Base-by-base conservation (phyloP, 768 basidiomycete species). In the Mycena galopus region DNA sequence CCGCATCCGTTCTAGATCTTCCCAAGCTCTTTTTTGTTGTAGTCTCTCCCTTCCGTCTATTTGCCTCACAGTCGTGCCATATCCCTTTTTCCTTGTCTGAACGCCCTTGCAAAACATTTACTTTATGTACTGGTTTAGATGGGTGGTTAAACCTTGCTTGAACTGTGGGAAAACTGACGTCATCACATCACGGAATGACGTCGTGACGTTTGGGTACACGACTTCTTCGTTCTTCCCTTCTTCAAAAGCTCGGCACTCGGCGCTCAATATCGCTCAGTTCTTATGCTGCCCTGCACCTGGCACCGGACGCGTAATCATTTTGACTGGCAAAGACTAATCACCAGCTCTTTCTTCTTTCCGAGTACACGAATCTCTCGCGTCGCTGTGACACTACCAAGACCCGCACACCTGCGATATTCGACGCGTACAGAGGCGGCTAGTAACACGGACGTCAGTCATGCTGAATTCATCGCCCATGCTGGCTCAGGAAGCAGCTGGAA, bases 391-490 rank as follows among this genome's bases (percentile, higher is more conserved):
- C 44, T 44, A 56, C 29, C 44, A 27, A 25, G 39, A 44, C 29
- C 32, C 10, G 19, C 25, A 16, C 30, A 35, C 23, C n/a, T 19
- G 29, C 67, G 39, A 63, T 70, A 64, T 30, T 58, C 69, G 16
- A 65, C 70, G 58, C 70, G 57, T 32, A 42, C 70, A 29, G 70
- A 71, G 47, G 16, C 35, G 25, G 33, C 69, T 17, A 67, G 57
- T 44, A 72, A 72, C 39, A 67, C 71, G n/a, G 60, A 66, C n/a
- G 71, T 72, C 71, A 62, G 59, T 42, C 71, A 72, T 57, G 53
- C 71, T 4, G 29, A 72, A 44, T 72, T 72, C 23, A n/a, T 72
- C 12, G 71, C 71, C 4, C 53, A 33, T 35, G 33, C 65, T 7
- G 44, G 65, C 32, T 32, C 60, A 23, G 66, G 60, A 14, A 65